Conservation (phyloP, 257 asterid species). For the Forsythia viridissima region DNA sequence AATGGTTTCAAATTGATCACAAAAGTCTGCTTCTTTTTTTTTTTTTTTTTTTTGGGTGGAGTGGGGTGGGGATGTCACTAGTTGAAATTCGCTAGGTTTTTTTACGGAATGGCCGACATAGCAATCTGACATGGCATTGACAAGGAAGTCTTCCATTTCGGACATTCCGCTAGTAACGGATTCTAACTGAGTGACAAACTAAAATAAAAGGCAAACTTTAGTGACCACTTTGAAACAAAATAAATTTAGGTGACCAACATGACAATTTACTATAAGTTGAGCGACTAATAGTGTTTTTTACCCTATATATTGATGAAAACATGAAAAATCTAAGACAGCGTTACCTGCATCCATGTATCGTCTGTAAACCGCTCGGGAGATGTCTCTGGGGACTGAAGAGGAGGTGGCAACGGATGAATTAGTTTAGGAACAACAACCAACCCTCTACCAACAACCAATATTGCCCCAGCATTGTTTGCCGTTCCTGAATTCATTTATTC, state of each 20-base stretch:
- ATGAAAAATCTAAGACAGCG: neutral
- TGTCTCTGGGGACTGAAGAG: slow-evolving; percentile 89
- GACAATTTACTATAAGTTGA: neutral
- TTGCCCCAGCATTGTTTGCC: slow-evolving; percentile 98
- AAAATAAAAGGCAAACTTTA: neutral
- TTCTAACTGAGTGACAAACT: neutral
- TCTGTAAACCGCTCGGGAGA: slow-evolving; percentile 85
- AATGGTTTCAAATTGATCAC: neutral
- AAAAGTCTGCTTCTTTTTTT: neutral
- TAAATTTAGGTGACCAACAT: neutral
- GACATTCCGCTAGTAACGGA: neutral
- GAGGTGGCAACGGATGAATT: slow-evolving; percentile 98
- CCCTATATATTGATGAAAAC: neutral
- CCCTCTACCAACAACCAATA: slow-evolving; percentile 93
- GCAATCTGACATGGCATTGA: neutral
- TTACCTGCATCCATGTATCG: slow-evolving; percentile 99
- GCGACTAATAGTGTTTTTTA: neutral
- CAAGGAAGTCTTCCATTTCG: neutral
- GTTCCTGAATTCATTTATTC: slow-evolving; percentile 59
- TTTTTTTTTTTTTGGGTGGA: too few species aligned
- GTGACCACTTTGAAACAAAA: neutral
- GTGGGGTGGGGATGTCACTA: neutral
- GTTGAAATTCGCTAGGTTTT: neutral
- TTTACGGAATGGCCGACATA: neutral
- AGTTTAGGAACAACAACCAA: slow-evolving; percentile 87